phyloP scores from a whole-genome alignment of 208 protist species.

The Trypanosoma mega region DNA sequence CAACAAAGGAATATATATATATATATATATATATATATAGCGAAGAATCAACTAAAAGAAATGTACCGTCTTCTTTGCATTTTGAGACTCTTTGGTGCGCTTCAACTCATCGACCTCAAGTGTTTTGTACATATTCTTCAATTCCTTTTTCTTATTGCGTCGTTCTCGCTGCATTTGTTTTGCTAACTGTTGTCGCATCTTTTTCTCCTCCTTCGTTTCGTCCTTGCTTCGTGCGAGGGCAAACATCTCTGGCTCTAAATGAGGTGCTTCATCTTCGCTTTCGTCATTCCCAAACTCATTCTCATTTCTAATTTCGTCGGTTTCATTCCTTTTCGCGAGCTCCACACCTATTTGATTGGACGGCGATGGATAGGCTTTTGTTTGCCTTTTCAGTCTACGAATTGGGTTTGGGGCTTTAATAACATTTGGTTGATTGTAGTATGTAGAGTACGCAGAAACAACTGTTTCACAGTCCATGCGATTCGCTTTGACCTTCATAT shows the following conservation, averaged over 20 bases:
- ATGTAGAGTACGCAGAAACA: slow-evolving; percentile 72
- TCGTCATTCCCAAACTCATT: no score
- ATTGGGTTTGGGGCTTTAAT: slow-evolving; percentile 46
- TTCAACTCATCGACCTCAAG: slow-evolving; percentile 67
- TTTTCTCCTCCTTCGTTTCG: slow-evolving; percentile 87
- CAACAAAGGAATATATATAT: background rate
- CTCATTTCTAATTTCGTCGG: slow-evolving; percentile 28
- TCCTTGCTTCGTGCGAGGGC: slow-evolving; percentile 36
- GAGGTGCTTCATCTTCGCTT: slow-evolving; percentile 7
- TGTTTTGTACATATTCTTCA: slow-evolving; percentile 77
- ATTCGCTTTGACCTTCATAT: slow-evolving; percentile 35
- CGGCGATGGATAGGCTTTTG: background rate
- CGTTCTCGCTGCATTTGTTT: slow-evolving; percentile 77
- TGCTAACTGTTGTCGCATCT: slow-evolving; percentile 68
- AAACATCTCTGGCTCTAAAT: background rate
- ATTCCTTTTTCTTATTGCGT: slow-evolving; percentile 70
- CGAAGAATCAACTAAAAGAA: slow-evolving; percentile 62
- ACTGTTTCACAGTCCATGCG: slow-evolving; percentile 85
- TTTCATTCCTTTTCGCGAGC: slow-evolving; percentile 11
- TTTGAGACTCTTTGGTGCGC: slow-evolving; percentile 33
- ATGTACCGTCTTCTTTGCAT: slow-evolving; percentile 48
- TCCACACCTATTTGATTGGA: background rate
- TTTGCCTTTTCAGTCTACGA: slow-evolving; percentile 22
- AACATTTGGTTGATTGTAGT: slow-evolving; percentile 90
- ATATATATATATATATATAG: no score